Evolutionary conservation across 805 yeast genomes (phyloP), one percentile per base, ranked within the genome.

Genomic region (Dipodascopsis tothii): DNA sequence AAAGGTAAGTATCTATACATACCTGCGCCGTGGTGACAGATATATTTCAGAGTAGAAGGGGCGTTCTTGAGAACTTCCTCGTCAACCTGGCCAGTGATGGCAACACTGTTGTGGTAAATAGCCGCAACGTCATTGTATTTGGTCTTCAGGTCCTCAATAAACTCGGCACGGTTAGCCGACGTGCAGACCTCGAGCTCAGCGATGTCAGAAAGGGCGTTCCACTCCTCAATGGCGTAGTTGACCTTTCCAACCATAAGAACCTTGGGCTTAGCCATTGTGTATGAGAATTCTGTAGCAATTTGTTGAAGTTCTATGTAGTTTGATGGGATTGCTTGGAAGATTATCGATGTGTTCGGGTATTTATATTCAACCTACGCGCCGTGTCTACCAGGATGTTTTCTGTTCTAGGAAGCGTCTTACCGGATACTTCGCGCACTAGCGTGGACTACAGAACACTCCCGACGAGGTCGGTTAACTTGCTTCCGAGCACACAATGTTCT

Each of bases 221-320:
- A 84, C 32, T 80, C 81, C 28, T 72, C 66, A 33, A 72, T 73
- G 34, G 86, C 88, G 57, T 66, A 79, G 40, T 64, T 60, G 35
- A 78, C 69, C n/a, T 72, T 68, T 4, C 87, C 90, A 27, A 85
- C 60, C 61, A 84, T 71, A 20, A 86, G 68, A 4, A 85, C 77
- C 49, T 75, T 73, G 40, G 84, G 80, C 54, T 71, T 72, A 25
- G 30, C 9, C 30, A 25, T 25, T 25, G 30, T 14, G 30, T 25
- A 25, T 14, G 14, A 14, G 14, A 14, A 25, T n/a, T n/a, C n/a
- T n/a, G n/a, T n/a, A n/a, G n/a, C n/a, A n/a, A n/a, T n/a, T n/a
- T n/a, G n/a, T n/a, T n/a, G n/a, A n/a, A n/a, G n/a, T n/a, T n/a
- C n/a, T n/a, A n/a, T n/a, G n/a, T n/a, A n/a, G n/a, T n/a, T n/a